Conservation (phyloP, 495 filamentous ascomycete genomes). For the Talaromyces nanjingensis region DNA sequence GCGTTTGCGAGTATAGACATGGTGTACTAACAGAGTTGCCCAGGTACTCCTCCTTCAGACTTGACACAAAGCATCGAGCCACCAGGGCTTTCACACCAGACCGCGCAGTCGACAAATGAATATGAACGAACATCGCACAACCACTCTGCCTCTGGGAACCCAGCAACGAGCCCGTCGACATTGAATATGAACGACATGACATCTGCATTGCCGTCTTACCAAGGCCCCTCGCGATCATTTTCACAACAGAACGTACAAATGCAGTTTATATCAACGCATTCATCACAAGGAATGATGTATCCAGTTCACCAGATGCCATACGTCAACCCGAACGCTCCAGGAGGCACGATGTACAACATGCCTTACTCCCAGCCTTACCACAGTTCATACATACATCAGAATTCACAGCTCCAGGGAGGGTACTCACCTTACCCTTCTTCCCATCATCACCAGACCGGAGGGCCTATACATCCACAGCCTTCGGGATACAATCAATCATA, state of each 20-base stretch:
- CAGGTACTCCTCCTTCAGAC: not conserved
- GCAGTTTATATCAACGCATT: constrained; percentile 22
- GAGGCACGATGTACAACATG: constrained; percentile 22
- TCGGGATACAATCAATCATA: constrained; percentile 22
- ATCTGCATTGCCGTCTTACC: constrained; percentile 38
- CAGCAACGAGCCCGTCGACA: constrained; percentile 21
- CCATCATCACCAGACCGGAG: constrained; percentile 11
- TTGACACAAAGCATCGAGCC: constrained; percentile 7
- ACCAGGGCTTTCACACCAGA: constrained; percentile 14
- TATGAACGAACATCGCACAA: constrained; percentile 17
- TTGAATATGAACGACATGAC: constrained; percentile 43
- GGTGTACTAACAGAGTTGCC: constrained; percentile 13
- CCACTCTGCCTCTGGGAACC: constrained; percentile 14
- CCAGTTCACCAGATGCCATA: constrained; percentile 29
- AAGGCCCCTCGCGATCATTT: constrained; percentile 20
- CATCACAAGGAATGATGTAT: constrained; percentile 28
- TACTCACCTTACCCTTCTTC: constrained; percentile 15
- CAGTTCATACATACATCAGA: constrained; percentile 21
- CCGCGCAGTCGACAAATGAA: constrained; percentile 17
- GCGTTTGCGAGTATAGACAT: not conserved
- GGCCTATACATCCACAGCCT: constrained; percentile 23
- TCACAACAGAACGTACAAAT: constrained; percentile 25
- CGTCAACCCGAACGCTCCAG: constrained; percentile 19
- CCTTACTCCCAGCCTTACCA: constrained; percentile 25
- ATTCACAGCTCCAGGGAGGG: constrained; percentile 15